Evolutionary conservation across 225 moss, liverwort and hornwort genomes (phyloP), one percentile per base, ranked within the genome.

Genomic region (Marchantia paleacea): DNA sequence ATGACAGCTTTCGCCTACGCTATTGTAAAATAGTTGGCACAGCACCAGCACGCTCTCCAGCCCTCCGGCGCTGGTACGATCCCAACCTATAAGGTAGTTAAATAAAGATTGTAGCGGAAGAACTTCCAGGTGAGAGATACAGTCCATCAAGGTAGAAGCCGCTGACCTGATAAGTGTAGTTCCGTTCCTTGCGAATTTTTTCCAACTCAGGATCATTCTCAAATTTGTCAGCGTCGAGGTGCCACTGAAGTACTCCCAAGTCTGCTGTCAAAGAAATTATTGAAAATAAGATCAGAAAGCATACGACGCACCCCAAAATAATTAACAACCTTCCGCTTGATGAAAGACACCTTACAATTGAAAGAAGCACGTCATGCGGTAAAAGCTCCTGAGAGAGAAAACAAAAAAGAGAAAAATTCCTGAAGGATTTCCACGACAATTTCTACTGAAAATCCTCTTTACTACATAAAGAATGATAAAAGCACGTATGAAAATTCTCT

Each of bases 241-340:
- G 83, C 97, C 94, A 97, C 73, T 93, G 92, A 39, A 86, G 19
- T 77, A 97, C 93, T 80, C 97, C 97, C 75, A 97, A 86, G 15
- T 88, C 97, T 92, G 90, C 83, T 75, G 26, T 18, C 75, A 29
- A 30, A 24, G 15, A 25, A 75, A 14, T 24, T 73, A 25, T 20
- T 28, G 25, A 22, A 73, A 24, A 8, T n/a, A 53, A 8, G 70
- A 70, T 50, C 47, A 22, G 22, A 20, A 7, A 70, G 2, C 22
- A 22, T 22, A 62, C 9, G 47, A 6, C 30, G 39, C 47, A 48
- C 7, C 39, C 39, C 39, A 69, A 20, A 39, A 7, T 7, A 70
- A 20, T 15, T 10, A 10, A 70, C 9, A 16, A 20, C 19, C 70
- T 70, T 48, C 70, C 18, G n/a, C 13, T 9, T 22, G 7, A 70